Conservation (phyloP, 768 basidiomycete species). For the Suillus discolor region DNA sequence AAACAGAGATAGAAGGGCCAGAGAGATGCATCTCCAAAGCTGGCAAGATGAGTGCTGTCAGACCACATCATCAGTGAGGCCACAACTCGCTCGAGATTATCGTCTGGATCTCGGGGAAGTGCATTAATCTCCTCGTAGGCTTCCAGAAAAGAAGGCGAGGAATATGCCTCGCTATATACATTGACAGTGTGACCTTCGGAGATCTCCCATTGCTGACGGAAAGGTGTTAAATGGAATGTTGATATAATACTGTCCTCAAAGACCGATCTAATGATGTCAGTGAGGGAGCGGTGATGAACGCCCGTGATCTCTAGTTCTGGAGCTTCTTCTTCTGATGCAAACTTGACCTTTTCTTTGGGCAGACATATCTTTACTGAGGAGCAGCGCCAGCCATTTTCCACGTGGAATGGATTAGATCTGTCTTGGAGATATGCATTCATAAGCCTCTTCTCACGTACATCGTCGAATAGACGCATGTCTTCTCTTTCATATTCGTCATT, state of each 20-base stretch:
- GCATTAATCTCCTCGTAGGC: too few relatives aligned
- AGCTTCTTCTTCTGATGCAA: neutral
- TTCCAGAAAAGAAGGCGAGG: too few relatives aligned
- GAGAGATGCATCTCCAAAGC: constrained; percentile 15
- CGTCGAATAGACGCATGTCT: constrained; percentile 21
- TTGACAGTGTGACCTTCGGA: neutral
- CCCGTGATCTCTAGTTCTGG: neutral
- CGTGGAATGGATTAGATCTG: neutral
- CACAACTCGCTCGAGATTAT: too few relatives aligned
- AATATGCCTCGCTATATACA: constrained; percentile 1
- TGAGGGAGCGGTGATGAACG: constrained; percentile 6
- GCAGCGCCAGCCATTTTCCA: constrained; percentile 10
- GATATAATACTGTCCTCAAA: neutral
- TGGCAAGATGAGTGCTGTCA: constrained; percentile 25
- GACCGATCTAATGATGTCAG: neutral
- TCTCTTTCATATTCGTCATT: constrained; percentile 21
- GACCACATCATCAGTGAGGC: too few relatives aligned
- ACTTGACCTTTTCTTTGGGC: constrained; percentile 7
- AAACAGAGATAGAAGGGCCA: constrained; percentile 23
- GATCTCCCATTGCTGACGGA: constrained; percentile 2
- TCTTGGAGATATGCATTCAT: constrained; percentile 1
- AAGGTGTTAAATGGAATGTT: neutral
- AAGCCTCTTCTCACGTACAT: neutral
- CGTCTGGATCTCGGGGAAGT: too few relatives aligned
- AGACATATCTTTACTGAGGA: constrained; percentile 7